phyloP scores from a whole-genome alignment of 2,329 filamentous ascomycete genomes.

The Macrophomina pseudophaseolina region DNA sequence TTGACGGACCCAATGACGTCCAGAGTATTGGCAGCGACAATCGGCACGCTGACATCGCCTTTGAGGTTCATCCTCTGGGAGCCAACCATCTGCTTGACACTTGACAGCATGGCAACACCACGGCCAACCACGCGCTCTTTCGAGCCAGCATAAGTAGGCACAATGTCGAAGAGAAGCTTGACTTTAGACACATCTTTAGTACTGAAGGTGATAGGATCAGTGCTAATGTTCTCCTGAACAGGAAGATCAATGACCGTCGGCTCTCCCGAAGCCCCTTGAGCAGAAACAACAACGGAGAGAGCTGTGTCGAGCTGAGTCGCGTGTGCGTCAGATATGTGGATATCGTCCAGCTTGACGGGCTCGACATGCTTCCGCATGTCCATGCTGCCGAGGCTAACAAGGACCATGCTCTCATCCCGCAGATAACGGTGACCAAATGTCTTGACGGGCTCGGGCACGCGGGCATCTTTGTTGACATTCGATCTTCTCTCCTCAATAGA shows the following conservation, averaged over 20 bases:
- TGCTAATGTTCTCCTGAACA: conserved; percentile 90
- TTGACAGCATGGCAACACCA: conserved; percentile 85
- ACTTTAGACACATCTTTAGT: conserved; percentile 78
- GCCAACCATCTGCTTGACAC: conserved; percentile 81
- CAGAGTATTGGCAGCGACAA: conserved; percentile 78
- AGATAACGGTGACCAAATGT: conserved; percentile 96
- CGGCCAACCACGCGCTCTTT: conserved; percentile 84
- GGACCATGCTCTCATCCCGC: conserved; percentile 82
- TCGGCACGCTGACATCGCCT: conserved; percentile 89
- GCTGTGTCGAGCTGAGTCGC: conserved; percentile 93
- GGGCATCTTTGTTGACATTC: conserved; percentile 48
- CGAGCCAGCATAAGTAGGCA: conserved; percentile 88
- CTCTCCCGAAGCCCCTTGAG: conserved; percentile 82
- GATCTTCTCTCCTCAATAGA: conserved; percentile 60
- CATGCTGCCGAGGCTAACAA: conserved; percentile 94
- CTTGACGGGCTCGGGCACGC: conserved; percentile 79
- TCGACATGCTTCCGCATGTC: conserved; percentile 83
- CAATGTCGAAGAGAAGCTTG: conserved; percentile 90
- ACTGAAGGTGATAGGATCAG: conserved; percentile 90
- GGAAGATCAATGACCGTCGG: conserved; percentile 89
- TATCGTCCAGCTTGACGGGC: conserved; percentile 84
- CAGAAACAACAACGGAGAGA: conserved; percentile 87
- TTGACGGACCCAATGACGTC: conserved; percentile 95
- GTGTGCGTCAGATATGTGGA: conserved; percentile 86
- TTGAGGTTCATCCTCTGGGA: conserved; percentile 89